phyloP scores from a whole-genome alignment of 441 rosid species.

The Rhodomyrtus psidioides region DNA sequence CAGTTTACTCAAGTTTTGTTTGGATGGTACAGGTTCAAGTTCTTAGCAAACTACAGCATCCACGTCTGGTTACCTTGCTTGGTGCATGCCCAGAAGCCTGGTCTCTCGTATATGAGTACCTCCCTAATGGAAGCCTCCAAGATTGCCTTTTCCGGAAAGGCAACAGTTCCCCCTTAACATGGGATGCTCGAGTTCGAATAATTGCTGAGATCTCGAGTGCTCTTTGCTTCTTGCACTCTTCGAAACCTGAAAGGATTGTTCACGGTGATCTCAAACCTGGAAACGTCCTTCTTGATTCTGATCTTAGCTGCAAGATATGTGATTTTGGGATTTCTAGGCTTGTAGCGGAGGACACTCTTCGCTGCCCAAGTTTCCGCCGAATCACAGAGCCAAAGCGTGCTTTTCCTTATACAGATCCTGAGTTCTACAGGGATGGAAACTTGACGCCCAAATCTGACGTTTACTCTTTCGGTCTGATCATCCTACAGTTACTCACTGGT shows the following conservation, averaged over 20 bases:
- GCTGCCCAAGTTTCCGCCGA: conserved; percentile 29
- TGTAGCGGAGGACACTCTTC: conserved; percentile 31
- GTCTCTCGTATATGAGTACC: conserved; percentile 55
- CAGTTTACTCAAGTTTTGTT: not conserved
- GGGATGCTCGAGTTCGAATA: conserved; percentile 48
- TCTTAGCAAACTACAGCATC: conserved; percentile 64
- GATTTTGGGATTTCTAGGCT: conserved; percentile 63
- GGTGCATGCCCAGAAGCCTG: conserved; percentile 70
- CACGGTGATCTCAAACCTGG: conserved; percentile 69
- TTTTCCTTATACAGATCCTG: conserved; percentile 63
- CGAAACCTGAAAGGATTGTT: conserved; percentile 61
- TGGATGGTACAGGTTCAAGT: conserved; percentile 42
- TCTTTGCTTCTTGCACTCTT: conserved; percentile 67
- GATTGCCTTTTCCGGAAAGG: conserved; percentile 41
- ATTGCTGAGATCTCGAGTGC: conserved; percentile 60
- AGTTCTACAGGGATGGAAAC: conserved; percentile 42
- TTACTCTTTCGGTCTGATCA: conserved; percentile 56
- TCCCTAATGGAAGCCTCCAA: conserved; percentile 64
- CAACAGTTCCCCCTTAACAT: conserved; percentile 36
- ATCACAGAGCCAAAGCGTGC: conserved; percentile 38
- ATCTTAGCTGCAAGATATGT: conserved; percentile 61
- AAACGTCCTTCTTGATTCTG: conserved; percentile 55
- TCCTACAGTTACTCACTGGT: conserved; percentile 59
- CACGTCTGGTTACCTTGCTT: conserved; percentile 61
- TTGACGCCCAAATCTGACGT: conserved; percentile 53